Base-by-base conservation (phyloP, 169 alveolate species). In the Ichthyophthirius multifiliis region DNA sequence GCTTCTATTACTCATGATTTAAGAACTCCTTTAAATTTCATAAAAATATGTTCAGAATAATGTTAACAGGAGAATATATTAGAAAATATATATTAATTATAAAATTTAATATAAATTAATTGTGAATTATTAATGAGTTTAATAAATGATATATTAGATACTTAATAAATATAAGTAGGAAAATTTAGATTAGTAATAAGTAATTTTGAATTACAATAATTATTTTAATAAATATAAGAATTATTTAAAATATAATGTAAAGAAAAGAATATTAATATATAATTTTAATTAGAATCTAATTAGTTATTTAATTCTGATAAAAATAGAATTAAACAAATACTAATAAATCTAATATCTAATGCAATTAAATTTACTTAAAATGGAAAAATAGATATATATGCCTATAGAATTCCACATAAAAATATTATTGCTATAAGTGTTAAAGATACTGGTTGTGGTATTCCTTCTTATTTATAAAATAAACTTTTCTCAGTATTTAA, bases 1-100 rank as follows among this genome's bases (percentile, higher is more conserved):
- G 83, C 83, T 3, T 63, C 87, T 15, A 74, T 80, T 12, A 78
- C 90, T 37, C 90, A 85, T 65, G 90, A 85, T 30, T 77, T 85
- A 2, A 73, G 79, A 43, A 75, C 87, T 10, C 90, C 90, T 30
- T 65, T 85, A 0, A 79, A 85, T 75, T 55, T 55, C 5, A 55
- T 55, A 13, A 55, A 55, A 9, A 13, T 55, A 0, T 27, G 23
- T 34, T 27, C 18, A 15, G 71, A 55, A 18, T 27, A 55, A 18
- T 55, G 71, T 55, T 34, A 55, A 27, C 43, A 55, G 18, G 71
- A 55, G 31, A 39, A 55, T 10, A 55, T 34, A 3, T 55, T 55
- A 55, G 18, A 55, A 20, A 27, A 27, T 18, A 55, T 55, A 4
- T 27, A 55, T 27, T 16, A 3, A 0, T 15, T 55, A 23, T 18